Evolutionary conservation across 768 basidiomycete genomes (phyloP).

Genomic region (Suillus weaverae): DNA sequence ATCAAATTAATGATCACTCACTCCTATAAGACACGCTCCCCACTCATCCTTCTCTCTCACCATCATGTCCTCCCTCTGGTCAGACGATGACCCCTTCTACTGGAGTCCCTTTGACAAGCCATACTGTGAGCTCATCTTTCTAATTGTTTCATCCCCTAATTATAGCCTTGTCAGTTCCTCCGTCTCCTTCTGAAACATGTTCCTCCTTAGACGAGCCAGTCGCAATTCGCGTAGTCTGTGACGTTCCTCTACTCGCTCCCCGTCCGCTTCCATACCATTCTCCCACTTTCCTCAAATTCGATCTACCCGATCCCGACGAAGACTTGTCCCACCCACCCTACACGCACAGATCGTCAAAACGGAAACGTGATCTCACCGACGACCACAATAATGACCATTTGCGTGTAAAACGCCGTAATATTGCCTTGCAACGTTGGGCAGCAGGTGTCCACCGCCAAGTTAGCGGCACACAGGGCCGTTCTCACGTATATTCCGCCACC

Average conservation of each 20-base stretch:
- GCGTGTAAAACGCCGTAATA: constrained; percentile 30
- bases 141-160: not conserved
- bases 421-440: constrained; percentile 16
- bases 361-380: constrained; percentile 43
- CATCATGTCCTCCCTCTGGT: too few species aligned
- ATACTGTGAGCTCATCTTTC: too few species aligned
- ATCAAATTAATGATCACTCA: too few species aligned
- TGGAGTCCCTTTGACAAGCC: not conserved
- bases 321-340: constrained; percentile 72
- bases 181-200: constrained; percentile 45
- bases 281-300: constrained; percentile 68
- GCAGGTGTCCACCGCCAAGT: constrained; percentile 18
- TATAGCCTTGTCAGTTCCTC: constrained; percentile 31
- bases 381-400: constrained; percentile 12
- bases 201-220: constrained; percentile 24
- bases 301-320: constrained; percentile 65
- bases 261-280: constrained; percentile 70
- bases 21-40: too few species aligned
- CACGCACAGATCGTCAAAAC: constrained; percentile 52
- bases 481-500: constrained; percentile 2
- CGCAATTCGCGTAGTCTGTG: constrained; percentile 54
- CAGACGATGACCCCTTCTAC: too few species aligned
- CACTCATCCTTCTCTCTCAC: too few species aligned
- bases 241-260: constrained; percentile 67
- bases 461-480: constrained; percentile 3